A percentile compares a stretch with the other conserved stretches of the same genome.
phyloP scores from a whole-genome alignment of 2,329 filamentous ascomycete species.

The Didymella segeticola region DNA sequence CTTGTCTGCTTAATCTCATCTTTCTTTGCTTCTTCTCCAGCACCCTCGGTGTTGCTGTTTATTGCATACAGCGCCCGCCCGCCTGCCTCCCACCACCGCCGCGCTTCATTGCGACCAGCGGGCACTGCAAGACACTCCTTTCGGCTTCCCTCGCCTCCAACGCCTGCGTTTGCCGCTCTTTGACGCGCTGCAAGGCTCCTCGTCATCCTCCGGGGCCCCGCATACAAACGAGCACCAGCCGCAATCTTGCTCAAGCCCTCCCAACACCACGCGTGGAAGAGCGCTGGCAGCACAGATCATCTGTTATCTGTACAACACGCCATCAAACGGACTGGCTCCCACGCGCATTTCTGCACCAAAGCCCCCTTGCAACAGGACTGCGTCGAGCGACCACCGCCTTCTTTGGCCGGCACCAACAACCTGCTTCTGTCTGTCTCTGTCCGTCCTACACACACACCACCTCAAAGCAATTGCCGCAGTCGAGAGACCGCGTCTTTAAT shows the following conservation, averaged over 20 bases:
- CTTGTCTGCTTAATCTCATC: conserved; percentile 41
- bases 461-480: conserved; percentile 23
- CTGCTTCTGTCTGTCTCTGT: too few species aligned
- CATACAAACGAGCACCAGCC: conserved; percentile 6
- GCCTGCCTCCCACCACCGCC: conserved; percentile 15
- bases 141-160: conserved; percentile 9
- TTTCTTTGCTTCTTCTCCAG: conserved; percentile 50
- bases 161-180: conserved; percentile 18
- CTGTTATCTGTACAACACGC: background rate
- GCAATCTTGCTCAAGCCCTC: background rate
- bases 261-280: conserved; percentile 23
- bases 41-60: conserved; percentile 43
- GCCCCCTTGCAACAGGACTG: conserved; percentile 30
- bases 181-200: conserved; percentile 18
- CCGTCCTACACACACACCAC: background rate
- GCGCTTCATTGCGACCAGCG: conserved; percentile 23
- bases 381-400: conserved; percentile 37
- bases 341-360: conserved; percentile 8
- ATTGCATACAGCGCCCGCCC: conserved; percentile 38
- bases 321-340: conserved; percentile 11
- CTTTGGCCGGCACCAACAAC: conserved; percentile 50
- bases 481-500: conserved; percentile 63
- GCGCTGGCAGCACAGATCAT: conserved; percentile 14
- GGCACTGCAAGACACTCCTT: conserved; percentile 39
- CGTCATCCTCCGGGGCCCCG: conserved; percentile 10